phyloP scores from a whole-genome alignment of 2,329 filamentous ascomycete genomes.

The Pseudopyricularia cyperi region DNA sequence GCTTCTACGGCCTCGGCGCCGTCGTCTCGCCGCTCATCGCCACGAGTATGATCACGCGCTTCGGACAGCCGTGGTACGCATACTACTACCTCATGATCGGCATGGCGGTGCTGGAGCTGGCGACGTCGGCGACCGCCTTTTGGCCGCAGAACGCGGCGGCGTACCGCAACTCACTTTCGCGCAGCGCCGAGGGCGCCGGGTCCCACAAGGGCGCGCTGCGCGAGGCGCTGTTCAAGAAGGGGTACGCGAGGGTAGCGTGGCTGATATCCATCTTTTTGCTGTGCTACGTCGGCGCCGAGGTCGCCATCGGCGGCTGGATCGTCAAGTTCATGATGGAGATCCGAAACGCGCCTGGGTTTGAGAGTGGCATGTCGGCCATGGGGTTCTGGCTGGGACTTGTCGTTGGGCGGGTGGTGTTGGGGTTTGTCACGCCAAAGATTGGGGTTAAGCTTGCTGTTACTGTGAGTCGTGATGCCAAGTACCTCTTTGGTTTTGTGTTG shows the following conservation, averaged over 20 bases:
- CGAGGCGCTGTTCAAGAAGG: slow-evolving; percentile 9
- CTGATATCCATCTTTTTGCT: slow-evolving; percentile 62
- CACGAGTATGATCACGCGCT: slow-evolving; percentile 58
- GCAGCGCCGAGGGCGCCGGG: not conserved
- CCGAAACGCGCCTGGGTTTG: slow-evolving; percentile 54
- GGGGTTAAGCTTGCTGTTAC: slow-evolving; percentile 57
- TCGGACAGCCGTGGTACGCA: slow-evolving; percentile 49
- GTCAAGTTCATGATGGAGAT: slow-evolving; percentile 78
- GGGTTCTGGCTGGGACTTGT: slow-evolving; percentile 80
- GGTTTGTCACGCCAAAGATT: slow-evolving; percentile 61
- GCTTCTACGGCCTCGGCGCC: slow-evolving; percentile 58
- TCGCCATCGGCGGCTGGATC: slow-evolving; percentile 53
- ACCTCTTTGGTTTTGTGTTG: not conserved
- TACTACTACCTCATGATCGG: slow-evolving; percentile 68
- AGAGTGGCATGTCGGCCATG: slow-evolving; percentile 62
- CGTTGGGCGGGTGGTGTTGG: slow-evolving; percentile 56
- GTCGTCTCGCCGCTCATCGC: slow-evolving; percentile 58
- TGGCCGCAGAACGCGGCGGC: slow-evolving; percentile 46
- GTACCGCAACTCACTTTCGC: slow-evolving; percentile 29
- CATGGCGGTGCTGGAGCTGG: slow-evolving; percentile 41
- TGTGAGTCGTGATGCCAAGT: slow-evolving; percentile 2
- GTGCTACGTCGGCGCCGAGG: slow-evolving; percentile 68
- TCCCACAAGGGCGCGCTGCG: slow-evolving; percentile 20
- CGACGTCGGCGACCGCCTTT: slow-evolving; percentile 40
- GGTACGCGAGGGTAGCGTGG: slow-evolving; percentile 46